phyloP scores from a whole-genome alignment of 2,329 filamentous ascomycete genomes.

The Pyrenophora seminiperda region DNA sequence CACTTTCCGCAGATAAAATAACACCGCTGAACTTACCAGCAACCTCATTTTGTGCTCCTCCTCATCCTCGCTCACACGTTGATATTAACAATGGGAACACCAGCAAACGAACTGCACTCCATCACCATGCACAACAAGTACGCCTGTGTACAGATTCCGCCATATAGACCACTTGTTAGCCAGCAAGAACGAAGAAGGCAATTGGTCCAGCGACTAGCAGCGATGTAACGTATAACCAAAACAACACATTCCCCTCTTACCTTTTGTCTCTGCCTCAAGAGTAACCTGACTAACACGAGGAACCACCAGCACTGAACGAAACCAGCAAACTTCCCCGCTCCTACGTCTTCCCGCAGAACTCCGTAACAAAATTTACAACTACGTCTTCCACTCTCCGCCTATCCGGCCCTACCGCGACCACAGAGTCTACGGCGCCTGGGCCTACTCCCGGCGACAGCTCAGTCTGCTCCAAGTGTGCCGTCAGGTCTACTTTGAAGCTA shows the following conservation, averaged over 20 bases:
- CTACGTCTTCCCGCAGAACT: conserved; percentile 15
- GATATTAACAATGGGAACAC: no score
- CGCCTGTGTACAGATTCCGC: no score
- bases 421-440: neutral
- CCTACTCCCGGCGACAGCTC: neutral
- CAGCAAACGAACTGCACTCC: no score
- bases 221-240: no score
- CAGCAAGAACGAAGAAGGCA: no score
- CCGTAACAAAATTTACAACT: conserved; percentile 12
- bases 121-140: neutral
- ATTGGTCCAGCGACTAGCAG: no score
- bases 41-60: neutral
- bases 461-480: conserved; percentile 1
- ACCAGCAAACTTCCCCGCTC: conserved; percentile 9
- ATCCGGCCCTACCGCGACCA: conserved; percentile 1
- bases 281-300: neutral
- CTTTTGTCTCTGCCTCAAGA: neutral
- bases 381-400: neutral
- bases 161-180: no score
- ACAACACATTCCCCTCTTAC: no score
- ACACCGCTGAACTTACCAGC: neutral
- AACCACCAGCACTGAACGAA: neutral
- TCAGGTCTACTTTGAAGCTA: conserved; percentile 8
- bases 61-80: no score
- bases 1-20: neutral